phyloP scores from a whole-genome alignment of 805 yeast species.

The Metschnikowia orientalis region DNA sequence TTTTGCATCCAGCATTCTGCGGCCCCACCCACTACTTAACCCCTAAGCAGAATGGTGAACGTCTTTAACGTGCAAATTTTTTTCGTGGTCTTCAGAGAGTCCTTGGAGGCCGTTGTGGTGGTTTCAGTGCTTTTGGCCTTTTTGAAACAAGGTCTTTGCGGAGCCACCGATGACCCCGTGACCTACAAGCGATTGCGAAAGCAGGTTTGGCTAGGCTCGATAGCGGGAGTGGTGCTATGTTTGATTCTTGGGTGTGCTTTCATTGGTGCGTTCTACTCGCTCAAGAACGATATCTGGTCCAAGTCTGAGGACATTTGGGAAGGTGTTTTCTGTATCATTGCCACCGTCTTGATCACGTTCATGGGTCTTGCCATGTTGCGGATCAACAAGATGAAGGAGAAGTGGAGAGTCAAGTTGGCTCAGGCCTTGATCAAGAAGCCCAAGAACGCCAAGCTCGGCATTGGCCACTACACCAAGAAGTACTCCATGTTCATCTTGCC shows the following conservation, averaged over 20 bases:
- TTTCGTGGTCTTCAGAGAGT: constrained; percentile 89
- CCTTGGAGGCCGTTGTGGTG: constrained; percentile 86
- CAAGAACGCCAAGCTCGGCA: constrained; percentile 43
- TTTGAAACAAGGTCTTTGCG: constrained; percentile 80
- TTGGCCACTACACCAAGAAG: constrained; percentile 58
- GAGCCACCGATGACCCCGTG: constrained; percentile 39
- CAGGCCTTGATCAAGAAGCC: constrained; percentile 54
- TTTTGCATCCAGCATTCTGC: too few relatives aligned
- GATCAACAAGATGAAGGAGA: constrained; percentile 91
- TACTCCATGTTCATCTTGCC: constrained; percentile 89
- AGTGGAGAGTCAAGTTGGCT: constrained; percentile 95
- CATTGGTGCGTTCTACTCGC: constrained; percentile 85
- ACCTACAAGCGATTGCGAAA: constrained; percentile 56
- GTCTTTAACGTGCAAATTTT: constrained; percentile 73
- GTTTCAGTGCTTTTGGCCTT: constrained; percentile 89
- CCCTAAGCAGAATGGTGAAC: constrained; percentile 41
- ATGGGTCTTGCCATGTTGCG: constrained; percentile 97
- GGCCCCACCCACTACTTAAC: too few relatives aligned
- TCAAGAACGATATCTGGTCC: constrained; percentile 81
- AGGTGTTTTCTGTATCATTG: constrained; percentile 88
- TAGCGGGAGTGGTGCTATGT: constrained; percentile 72
- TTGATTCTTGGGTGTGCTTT: constrained; percentile 83
- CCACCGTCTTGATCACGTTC: constrained; percentile 77
- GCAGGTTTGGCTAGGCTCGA: constrained; percentile 87
- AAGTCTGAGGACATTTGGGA: constrained; percentile 93